These are phyloP conservation scores for Marasmius sp. DNA, from an alignment of 1,284 basidiomycete genomes.

Conservation along the genomic window DNA sequence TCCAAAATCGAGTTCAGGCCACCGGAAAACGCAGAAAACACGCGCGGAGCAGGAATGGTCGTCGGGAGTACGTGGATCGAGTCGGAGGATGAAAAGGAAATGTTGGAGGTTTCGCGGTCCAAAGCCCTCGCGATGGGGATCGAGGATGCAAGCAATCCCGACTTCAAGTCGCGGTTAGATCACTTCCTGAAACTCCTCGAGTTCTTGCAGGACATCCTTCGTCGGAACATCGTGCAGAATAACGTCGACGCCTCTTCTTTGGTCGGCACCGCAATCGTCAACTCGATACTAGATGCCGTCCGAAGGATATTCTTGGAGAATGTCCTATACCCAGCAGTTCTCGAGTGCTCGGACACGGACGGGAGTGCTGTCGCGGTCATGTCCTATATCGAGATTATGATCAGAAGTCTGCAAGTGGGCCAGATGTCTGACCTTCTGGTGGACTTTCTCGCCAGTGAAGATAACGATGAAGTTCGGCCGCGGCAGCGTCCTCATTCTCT, in stretches of 20 bases:
- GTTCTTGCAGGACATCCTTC: constrained; percentile 88
- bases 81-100: constrained; percentile 55
- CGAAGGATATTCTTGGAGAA: constrained; percentile 90
- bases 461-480: constrained; percentile 63
- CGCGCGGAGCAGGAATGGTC: constrained; percentile 53
- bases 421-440: constrained; percentile 72
- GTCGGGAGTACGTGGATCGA: constrained; percentile 57
- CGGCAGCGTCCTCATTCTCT: constrained; percentile 47
- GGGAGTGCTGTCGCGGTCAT: constrained; percentile 95
- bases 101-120: constrained; percentile 50
- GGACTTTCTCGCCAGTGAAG: constrained; percentile 80
- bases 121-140: constrained; percentile 61
- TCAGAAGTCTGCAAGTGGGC: constrained; percentile 74
- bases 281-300: constrained; percentile 81
- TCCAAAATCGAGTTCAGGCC: constrained; percentile 77
- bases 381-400: constrained; percentile 92
- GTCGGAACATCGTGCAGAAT: constrained; percentile 54
- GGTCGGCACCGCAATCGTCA: constrained; percentile 77
- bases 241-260: constrained; percentile 56
- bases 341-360: constrained; percentile 91
- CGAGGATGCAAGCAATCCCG: constrained; percentile 72
- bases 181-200: constrained; percentile 89
- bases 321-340: constrained; percentile 88
- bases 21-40: constrained; percentile 39
- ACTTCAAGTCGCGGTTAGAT: constrained; percentile 81